Percentiles rank a stretch among this genome's conserved stretches.
Evolutionary conservation across 345 rosid genomes (phyloP).

Genomic region (Populus nigra): DNA sequence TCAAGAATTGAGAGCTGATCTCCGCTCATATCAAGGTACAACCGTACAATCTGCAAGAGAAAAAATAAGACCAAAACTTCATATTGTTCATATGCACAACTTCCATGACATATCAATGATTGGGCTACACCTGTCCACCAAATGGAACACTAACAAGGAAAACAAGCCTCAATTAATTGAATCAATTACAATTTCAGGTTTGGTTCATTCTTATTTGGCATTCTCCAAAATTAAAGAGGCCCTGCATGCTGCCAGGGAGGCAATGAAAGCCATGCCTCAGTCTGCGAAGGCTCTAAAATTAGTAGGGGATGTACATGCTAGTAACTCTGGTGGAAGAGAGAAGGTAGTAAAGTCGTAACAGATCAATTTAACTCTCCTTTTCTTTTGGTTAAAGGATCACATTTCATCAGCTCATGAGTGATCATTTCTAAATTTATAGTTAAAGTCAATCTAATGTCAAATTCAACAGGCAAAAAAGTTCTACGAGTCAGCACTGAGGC

Average conservation of each 20-base stretch:
- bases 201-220: conserved; percentile 92
- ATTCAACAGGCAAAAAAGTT: conserved; percentile 81
- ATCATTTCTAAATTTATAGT: neutral
- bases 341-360: conserved; percentile 51
- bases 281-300: conserved; percentile 91
- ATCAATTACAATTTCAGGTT: conserved; percentile 49
- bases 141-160: conserved; percentile 1
- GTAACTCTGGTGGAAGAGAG: conserved; percentile 85
- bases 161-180: conserved; percentile 21
- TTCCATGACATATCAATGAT: neutral
- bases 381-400: neutral
- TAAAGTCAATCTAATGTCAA: conserved; percentile 12
- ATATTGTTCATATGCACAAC: conserved; percentile 11
- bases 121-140: neutral
- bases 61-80: neutral
- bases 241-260: conserved; percentile 89
- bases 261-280: conserved; percentile 99
- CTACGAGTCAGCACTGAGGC: conserved; percentile 89
- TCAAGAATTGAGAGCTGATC: conserved; percentile 94
- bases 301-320: conserved; percentile 97
- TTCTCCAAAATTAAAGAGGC: conserved; percentile 90
- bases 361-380: neutral
- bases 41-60: neutral
- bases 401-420: neutral
- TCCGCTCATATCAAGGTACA: conserved; percentile 96